These are phyloP conservation scores for Aspergillus eucalypticola DNA, from an alignment of 2,329 filamentous ascomycete genomes.

Conservation along the genomic window DNA sequence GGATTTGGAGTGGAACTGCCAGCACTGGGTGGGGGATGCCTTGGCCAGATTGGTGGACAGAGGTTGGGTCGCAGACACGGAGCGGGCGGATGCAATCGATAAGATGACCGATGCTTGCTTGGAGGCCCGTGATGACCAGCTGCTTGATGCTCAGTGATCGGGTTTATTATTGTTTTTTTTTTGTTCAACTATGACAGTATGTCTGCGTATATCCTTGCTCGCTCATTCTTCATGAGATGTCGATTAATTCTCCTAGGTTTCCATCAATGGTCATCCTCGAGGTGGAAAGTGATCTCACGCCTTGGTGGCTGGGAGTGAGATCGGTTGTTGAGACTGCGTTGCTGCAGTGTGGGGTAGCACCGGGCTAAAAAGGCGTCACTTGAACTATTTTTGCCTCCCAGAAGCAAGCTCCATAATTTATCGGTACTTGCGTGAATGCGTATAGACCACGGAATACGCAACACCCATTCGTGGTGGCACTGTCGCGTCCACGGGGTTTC, in stretches of 20 bases:
- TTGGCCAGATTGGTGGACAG: slow-evolving; percentile 23
- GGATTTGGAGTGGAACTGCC: slow-evolving; percentile 35
- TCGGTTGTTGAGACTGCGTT: not conserved
- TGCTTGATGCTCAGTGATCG: not conserved
- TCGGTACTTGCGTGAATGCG: not conserved
- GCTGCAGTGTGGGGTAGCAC: too few species aligned
- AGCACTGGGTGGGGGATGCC: slow-evolving; percentile 36
- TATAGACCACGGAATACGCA: too few species aligned
- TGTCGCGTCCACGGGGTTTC: too few species aligned
- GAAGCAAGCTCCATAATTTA: not conserved
- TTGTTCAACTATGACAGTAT: too few species aligned
- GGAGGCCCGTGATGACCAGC: slow-evolving; percentile 25
- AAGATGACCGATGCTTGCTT: slow-evolving; percentile 31
- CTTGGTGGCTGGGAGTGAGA: not conserved
- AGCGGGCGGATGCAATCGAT: slow-evolving; percentile 25
- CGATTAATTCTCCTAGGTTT: not conserved
- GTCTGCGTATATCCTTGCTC: not conserved
- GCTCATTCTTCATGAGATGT: not conserved
- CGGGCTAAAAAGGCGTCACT: too few species aligned
- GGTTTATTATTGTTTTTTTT: too few species aligned
- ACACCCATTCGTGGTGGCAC: too few species aligned
- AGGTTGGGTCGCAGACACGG: slow-evolving; percentile 21
- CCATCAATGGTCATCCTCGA: not conserved
- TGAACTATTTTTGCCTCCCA: not conserved
- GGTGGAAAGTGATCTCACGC: not conserved